Evolutionary conservation across 495 filamentous ascomycete species (phyloP).

Genomic region (Tuber borchii): DNA sequence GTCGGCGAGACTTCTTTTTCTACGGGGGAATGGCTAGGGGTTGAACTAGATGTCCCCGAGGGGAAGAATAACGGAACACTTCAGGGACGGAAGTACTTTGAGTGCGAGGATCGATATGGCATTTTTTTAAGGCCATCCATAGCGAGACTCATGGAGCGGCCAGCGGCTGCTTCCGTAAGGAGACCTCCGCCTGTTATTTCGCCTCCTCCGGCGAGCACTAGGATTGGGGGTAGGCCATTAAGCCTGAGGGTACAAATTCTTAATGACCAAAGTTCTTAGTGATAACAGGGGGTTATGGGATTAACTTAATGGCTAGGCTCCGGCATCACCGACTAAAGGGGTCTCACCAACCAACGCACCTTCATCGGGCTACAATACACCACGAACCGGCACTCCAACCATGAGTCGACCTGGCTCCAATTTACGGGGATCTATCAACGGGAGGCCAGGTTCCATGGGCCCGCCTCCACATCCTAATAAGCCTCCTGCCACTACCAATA

Average conservation of each 20-base stretch:
- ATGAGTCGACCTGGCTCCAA: constrained; percentile 36
- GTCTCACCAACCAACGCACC: constrained; percentile 48
- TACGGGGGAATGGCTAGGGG: constrained; percentile 76
- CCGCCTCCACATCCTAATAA: constrained; percentile 50
- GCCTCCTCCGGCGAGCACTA: constrained; percentile 17
- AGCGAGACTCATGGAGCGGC: constrained; percentile 55
- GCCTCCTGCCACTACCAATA: constrained; percentile 27
- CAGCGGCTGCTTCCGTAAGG: constrained; percentile 34
- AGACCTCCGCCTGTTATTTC: constrained; percentile 17
- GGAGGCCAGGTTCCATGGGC: constrained; percentile 59
- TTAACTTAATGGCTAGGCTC: constrained; percentile 12
- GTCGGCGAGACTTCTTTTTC: constrained; percentile 73
- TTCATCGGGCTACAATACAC: constrained; percentile 54
- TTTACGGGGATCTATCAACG: constrained; percentile 7
- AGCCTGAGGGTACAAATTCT: constrained; percentile 30
- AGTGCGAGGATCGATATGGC: constrained; percentile 69
- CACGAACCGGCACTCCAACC: constrained; percentile 55
- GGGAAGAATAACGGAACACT: constrained; percentile 96
- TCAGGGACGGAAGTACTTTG: constrained; percentile 83
- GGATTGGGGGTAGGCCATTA: constrained; percentile 31
- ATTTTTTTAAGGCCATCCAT: constrained; percentile 78
- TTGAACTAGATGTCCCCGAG: constrained; percentile 73
- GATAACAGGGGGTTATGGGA: not conserved
- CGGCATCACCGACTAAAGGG: constrained; percentile 42
- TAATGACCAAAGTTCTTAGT: not conserved